Evolutionary conservation across 2,329 filamentous ascomycete genomes (phyloP).

Genomic region (Diaporthe humulicola): DNA sequence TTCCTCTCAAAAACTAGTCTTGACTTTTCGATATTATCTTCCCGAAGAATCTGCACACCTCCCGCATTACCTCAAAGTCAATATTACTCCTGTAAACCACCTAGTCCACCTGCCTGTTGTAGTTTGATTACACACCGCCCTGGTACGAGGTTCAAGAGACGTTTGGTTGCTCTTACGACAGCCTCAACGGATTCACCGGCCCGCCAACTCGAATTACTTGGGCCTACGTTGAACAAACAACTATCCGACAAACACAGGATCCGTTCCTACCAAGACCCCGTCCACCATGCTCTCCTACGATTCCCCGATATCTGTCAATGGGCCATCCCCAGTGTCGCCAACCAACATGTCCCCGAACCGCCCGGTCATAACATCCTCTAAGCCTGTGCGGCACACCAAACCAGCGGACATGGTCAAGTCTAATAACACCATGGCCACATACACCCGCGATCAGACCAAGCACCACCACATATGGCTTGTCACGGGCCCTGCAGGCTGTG

Average conservation of each 20-base stretch:
- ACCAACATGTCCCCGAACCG: constrained; percentile 44
- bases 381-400: constrained; percentile 43
- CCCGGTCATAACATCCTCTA: constrained; percentile 48
- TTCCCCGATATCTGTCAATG: constrained; percentile 59
- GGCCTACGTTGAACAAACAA: not conserved
- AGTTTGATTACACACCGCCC: not conserved
- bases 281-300: constrained; percentile 66
- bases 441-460: constrained; percentile 46
- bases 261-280: not conserved
- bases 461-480: constrained; percentile 84
- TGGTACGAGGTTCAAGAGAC: not conserved
- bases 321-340: constrained; percentile 49
- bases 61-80: not conserved
- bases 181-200: not conserved
- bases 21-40: not conserved
- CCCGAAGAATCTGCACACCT: not conserved
- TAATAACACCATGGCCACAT: constrained; percentile 47
- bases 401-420: constrained; percentile 47
- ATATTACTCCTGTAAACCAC: not conserved
- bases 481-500: constrained; percentile 83
- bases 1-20: not conserved
- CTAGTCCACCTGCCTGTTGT: not conserved
- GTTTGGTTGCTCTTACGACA: not conserved
- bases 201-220: not conserved
- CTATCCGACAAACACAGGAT: not conserved